Conservation (phyloP, 768 basidiomycete genomes). For the Collybia mongolica region DNA sequence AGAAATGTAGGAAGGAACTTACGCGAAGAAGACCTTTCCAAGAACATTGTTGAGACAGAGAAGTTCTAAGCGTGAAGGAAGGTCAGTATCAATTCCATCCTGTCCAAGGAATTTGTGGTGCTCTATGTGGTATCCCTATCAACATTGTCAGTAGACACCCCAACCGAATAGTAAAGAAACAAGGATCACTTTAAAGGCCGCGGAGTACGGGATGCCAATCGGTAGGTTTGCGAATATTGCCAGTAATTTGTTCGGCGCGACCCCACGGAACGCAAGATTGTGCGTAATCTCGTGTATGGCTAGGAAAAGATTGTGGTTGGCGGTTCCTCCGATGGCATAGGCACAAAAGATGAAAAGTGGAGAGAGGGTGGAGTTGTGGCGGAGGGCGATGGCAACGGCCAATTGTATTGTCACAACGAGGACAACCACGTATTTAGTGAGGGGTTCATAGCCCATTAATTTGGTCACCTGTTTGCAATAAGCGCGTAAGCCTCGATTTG, state of each 20-base stretch:
- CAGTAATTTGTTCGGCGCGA: slow-evolving; percentile 80
- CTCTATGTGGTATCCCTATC: slow-evolving; percentile 87
- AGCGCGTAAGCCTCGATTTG: no score
- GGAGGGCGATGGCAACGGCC: slow-evolving; percentile 57
- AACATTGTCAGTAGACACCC: background rate
- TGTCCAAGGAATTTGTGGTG: slow-evolving; percentile 96
- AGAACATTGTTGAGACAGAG: slow-evolving; percentile 90
- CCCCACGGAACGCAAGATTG: slow-evolving; percentile 87
- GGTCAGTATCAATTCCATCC: slow-evolving; percentile 94
- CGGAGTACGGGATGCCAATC: slow-evolving; percentile 93
- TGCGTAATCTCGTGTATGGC: slow-evolving; percentile 99
- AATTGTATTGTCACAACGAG: slow-evolving; percentile 81
- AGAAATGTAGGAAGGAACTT: slow-evolving; percentile 25
- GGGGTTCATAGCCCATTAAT: slow-evolving; percentile 93
- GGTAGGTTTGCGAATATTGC: slow-evolving; percentile 92
- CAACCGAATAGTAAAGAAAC: background rate
- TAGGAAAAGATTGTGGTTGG: slow-evolving; percentile 96
- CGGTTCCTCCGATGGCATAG: slow-evolving; percentile 88
- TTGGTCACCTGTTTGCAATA: slow-evolving; percentile 69
- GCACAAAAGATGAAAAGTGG: slow-evolving; percentile 72
- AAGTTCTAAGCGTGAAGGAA: slow-evolving; percentile 86
- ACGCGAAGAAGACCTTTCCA: slow-evolving; percentile 99
- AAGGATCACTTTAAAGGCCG: slow-evolving; percentile 81
- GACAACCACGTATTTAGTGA: slow-evolving; percentile 90
- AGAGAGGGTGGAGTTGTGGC: slow-evolving; percentile 67